These are phyloP conservation scores for Macaranga tanarius DNA, from an alignment of 441 rosid genomes.

Conservation along the genomic window DNA sequence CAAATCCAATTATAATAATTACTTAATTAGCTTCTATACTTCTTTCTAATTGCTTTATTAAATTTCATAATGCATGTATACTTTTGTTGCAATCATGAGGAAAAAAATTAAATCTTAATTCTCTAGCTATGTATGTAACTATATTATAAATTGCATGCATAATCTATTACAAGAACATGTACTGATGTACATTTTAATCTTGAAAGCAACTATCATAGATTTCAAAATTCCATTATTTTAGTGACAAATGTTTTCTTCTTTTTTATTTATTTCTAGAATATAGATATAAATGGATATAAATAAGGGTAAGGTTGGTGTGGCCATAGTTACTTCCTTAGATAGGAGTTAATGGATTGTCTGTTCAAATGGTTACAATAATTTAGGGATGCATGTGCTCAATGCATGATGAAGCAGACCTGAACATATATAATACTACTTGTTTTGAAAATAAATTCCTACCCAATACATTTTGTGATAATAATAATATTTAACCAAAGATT, in stretches of 20 bases:
- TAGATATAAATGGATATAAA: not conserved
- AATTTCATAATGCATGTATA: no score
- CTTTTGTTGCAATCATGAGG: no score
- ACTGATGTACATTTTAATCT: not conserved
- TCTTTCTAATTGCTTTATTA: no score
- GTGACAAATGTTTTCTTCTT: no score
- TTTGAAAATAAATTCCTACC: constrained; percentile 8
- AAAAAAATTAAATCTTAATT: no score
- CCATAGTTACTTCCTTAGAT: not conserved
- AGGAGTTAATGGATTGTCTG: constrained; percentile 15
- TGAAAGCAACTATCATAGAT: not conserved
- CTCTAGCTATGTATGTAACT: no score
- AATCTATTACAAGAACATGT: no score
- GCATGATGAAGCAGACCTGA: not conserved
- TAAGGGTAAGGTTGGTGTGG: not conserved
- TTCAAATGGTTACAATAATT: constrained; percentile 10
- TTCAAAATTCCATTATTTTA: no score
- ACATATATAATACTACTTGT: not conserved
- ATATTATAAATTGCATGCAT: no score
- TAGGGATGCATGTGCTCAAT: constrained; percentile 14
- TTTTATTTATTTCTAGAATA: no score
- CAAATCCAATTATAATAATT: no score
- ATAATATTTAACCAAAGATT: constrained; percentile 10
- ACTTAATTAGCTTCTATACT: no score
- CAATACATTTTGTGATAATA: not conserved